These are phyloP conservation scores for Avena atlantica DNA, from an alignment of 176 grass and related monocot genomes.

Conservation along the genomic window DNA sequence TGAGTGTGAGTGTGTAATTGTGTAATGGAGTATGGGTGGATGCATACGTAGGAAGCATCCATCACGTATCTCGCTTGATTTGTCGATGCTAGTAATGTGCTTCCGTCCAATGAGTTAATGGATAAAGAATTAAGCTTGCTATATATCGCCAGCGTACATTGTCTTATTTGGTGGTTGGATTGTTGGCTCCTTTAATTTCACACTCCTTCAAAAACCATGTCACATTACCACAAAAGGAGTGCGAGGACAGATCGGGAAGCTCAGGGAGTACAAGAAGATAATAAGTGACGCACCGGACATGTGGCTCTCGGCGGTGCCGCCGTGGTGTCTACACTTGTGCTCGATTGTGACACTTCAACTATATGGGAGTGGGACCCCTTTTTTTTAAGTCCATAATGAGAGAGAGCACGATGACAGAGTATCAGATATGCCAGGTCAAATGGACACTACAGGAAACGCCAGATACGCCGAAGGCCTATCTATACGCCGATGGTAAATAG, in stretches of 20 bases:
- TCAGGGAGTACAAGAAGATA: background rate
- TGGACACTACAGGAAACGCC: too few species aligned
- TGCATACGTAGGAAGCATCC: conserved; percentile 38
- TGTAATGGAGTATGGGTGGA: background rate
- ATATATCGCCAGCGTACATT: background rate
- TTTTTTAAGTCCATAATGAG: background rate
- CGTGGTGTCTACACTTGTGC: background rate
- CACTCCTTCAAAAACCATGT: background rate
- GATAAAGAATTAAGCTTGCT: conserved; percentile 6
- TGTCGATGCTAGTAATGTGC: conserved; percentile 3
- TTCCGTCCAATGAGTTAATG: background rate
- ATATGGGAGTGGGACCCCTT: background rate
- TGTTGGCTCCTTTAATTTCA: background rate
- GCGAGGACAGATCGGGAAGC: background rate
- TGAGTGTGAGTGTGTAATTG: background rate
- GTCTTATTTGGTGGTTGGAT: background rate
- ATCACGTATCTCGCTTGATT: conserved; percentile 13
- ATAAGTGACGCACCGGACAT: background rate
- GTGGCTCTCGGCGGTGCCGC: background rate
- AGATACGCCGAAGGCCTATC: too few species aligned
- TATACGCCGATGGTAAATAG: too few species aligned
- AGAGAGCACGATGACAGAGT: background rate
- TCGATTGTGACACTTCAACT: background rate
- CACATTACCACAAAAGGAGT: background rate
- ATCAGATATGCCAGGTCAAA: conserved; percentile 23